Percentiles rank a stretch among this genome's conserved stretches.
These are phyloP conservation scores for Avicennia marina DNA, from an alignment of 257 asterid genomes.

Conservation along the genomic window DNA sequence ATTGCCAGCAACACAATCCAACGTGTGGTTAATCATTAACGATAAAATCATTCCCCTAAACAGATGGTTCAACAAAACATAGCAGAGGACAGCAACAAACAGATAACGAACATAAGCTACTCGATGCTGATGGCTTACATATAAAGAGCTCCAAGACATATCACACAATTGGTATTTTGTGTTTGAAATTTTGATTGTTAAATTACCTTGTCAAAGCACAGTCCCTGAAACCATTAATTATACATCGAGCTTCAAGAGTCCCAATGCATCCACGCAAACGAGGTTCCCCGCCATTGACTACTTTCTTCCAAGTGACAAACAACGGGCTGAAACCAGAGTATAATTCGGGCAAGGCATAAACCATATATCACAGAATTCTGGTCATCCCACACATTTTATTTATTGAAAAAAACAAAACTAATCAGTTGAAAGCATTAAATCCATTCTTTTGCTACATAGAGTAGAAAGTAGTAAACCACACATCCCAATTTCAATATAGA, in stretches of 20 bases:
- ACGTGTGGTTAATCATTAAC: too few relatives aligned
- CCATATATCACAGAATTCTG: neutral
- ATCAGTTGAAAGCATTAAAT: neutral
- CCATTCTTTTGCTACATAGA: neutral
- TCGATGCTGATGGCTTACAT: too few relatives aligned
- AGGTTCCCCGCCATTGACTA: constrained; percentile 87
- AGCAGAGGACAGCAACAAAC: too few relatives aligned
- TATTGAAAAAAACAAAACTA: neutral
- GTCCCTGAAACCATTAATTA: constrained; percentile 79
- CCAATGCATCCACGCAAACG: constrained; percentile 98
- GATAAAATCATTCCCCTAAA: too few relatives aligned
- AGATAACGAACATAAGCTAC: too few relatives aligned
- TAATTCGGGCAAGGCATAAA: constrained; percentile 6
- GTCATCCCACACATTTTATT: neutral
- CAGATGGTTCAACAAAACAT: too few relatives aligned
- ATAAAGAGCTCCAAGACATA: neutral
- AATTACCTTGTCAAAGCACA: constrained; percentile 86
- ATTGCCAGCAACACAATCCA: too few relatives aligned
- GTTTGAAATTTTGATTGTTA: neutral
- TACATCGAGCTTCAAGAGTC: constrained; percentile 80
- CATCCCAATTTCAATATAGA: neutral
- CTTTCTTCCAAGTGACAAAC: constrained; percentile 97
- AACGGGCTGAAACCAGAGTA: constrained; percentile 62
- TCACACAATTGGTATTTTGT: neutral
- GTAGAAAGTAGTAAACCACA: constrained; percentile 3